Conservation (phyloP, 352 stramenopile species). For the Pythium rhizo-oryzae region DNA sequence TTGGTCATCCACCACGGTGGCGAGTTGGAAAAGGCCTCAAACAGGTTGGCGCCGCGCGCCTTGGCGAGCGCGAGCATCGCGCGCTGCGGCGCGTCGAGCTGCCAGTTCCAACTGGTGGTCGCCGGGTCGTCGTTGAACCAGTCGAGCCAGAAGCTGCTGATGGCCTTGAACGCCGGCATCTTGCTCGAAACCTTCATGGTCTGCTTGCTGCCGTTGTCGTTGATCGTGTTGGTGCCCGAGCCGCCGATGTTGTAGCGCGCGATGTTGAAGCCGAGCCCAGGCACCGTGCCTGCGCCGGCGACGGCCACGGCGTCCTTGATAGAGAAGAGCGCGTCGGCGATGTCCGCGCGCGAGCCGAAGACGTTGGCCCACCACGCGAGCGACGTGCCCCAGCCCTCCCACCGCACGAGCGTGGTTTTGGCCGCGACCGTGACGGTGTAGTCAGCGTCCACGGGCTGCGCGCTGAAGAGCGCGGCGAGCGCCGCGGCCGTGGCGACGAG, state of each 20-base stretch:
- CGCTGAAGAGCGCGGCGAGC: slow-evolving; percentile 10
- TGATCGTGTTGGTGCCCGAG: slow-evolving; percentile 43
- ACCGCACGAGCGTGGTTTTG: slow-evolving; percentile 29
- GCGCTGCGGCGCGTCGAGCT: slow-evolving; percentile 44
- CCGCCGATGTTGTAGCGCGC: slow-evolving; percentile 66
- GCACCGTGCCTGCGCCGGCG: slow-evolving; percentile 30
- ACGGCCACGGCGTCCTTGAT: slow-evolving; percentile 41
- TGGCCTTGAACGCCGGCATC: slow-evolving; percentile 59
- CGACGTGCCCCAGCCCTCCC: slow-evolving; percentile 66
- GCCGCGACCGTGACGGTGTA: slow-evolving; percentile 36
- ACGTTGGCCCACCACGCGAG: slow-evolving; percentile 69
- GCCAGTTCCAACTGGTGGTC: slow-evolving; percentile 57
- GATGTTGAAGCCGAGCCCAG: slow-evolving; percentile 57
- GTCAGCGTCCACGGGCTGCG: slow-evolving; percentile 15
- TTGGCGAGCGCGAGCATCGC: slow-evolving; percentile 44
- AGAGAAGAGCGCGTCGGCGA: slow-evolving; percentile 61
- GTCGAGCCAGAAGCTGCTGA: slow-evolving; percentile 62
- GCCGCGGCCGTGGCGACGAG: slow-evolving; percentile 8
- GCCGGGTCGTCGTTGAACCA: slow-evolving; percentile 44
- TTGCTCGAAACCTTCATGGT: slow-evolving; percentile 48
- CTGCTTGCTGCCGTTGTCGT: slow-evolving; percentile 39
- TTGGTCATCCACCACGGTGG: slow-evolving; percentile 70
- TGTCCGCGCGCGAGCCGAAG: slow-evolving; percentile 53
- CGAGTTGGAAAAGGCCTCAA: slow-evolving; percentile 62
- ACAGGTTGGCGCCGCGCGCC: slow-evolving; percentile 40